Conservation (phyloP, 139 green algal species). For the Desmodesmus armatus region DNA sequence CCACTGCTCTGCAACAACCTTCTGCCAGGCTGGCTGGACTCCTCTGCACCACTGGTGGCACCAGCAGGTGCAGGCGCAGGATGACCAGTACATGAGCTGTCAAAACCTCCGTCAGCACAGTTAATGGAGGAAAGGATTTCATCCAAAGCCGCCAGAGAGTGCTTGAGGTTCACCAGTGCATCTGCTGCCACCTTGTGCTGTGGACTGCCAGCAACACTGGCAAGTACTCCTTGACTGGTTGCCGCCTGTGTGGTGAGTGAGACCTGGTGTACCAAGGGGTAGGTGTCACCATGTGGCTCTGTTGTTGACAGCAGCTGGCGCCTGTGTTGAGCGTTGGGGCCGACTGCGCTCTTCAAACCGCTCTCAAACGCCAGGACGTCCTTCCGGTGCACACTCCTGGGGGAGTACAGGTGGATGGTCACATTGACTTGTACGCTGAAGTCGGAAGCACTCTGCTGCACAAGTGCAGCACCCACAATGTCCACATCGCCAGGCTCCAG, state of each 20-base stretch:
- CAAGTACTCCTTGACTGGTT: too few relatives aligned
- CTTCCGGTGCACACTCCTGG: conserved; percentile 11
- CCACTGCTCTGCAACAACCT: conserved; percentile 37
- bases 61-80: not conserved
- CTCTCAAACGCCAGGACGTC: not conserved
- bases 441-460: not conserved
- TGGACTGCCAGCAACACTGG: too few relatives aligned
- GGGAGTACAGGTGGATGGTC: conserved; percentile 27
- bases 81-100: not conserved
- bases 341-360: not conserved
- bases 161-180: too few relatives aligned
- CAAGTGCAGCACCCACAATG: not conserved
- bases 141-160: too few relatives aligned
- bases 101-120: too few relatives aligned
- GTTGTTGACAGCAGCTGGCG: not conserved
- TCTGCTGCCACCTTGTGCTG: too few relatives aligned
- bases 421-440: conserved; percentile 29
- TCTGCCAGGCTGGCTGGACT: not conserved
- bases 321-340: not conserved
- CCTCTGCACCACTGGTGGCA: not conserved
- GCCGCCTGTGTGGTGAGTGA: too few relatives aligned
- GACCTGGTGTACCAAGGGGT: too few relatives aligned
- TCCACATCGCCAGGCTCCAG: conserved; percentile 35
- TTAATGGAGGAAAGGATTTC: too few relatives aligned
- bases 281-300: too few relatives aligned